phyloP scores from a whole-genome alignment of 768 basidiomycete genomes.

The Termitomyces sp. region DNA sequence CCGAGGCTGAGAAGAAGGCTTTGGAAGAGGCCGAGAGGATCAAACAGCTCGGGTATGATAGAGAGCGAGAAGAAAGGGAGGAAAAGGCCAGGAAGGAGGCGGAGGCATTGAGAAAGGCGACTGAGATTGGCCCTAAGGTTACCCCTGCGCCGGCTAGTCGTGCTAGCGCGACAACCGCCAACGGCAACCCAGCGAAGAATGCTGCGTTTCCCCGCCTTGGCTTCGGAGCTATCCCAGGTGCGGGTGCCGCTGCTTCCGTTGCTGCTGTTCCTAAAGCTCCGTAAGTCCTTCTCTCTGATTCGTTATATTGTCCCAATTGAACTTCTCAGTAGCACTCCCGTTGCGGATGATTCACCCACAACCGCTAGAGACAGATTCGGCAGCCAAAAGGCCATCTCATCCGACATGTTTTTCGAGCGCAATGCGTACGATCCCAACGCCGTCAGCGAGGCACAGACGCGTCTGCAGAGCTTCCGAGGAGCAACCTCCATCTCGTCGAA shows the following conservation, averaged over 20 bases:
- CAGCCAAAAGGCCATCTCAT: slow-evolving; percentile 91
- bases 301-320: not conserved
- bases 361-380: slow-evolving; percentile 91
- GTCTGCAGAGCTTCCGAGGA: slow-evolving; percentile 84
- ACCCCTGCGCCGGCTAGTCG: slow-evolving; percentile 19
- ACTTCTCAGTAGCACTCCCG: slow-evolving; percentile 18
- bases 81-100: slow-evolving; percentile 66
- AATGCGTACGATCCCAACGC: slow-evolving; percentile 78
- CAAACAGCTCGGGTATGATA: slow-evolving; percentile 89
- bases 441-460: slow-evolving; percentile 71
- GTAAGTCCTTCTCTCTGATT: not conserved
- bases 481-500: slow-evolving; percentile 92
- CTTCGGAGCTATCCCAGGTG: slow-evolving; percentile 76
- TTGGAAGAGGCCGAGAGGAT: slow-evolving; percentile 89
- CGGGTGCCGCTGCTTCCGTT: slow-evolving; percentile 50
- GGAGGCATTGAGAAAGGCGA: slow-evolving; percentile 39
- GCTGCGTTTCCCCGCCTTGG: slow-evolving; percentile 70
- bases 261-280: slow-evolving; percentile 24
- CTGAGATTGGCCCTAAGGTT: slow-evolving; percentile 35
- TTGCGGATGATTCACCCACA: slow-evolving; percentile 60
- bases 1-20: slow-evolving; percentile 88
- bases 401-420: slow-evolving; percentile 95
- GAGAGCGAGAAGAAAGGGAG: slow-evolving; percentile 80
- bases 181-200: slow-evolving; percentile 20
- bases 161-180: slow-evolving; percentile 14